Conservation (phyloP, 2,329 filamentous ascomycete species). For the Fusarium irregulare region DNA sequence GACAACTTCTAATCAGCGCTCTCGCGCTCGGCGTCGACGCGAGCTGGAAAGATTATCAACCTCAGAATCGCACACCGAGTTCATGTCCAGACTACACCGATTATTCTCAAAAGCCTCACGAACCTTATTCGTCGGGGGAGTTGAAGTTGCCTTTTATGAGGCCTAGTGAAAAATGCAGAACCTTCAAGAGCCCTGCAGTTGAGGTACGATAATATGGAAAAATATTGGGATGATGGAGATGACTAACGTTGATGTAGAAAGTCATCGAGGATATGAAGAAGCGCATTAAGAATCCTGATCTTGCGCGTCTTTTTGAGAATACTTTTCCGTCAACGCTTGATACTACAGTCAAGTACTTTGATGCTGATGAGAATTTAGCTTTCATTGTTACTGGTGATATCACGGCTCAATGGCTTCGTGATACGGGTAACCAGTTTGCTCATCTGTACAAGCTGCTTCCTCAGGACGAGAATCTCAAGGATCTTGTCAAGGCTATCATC, state of each 20-base stretch:
- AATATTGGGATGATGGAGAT: fast-evolving
- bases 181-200: constrained; percentile 21
- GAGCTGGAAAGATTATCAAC: constrained; percentile 15
- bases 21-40: background rate
- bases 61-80: constrained; percentile 8
- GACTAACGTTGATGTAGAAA: background rate
- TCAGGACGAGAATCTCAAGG: constrained; percentile 12
- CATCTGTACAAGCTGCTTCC: constrained; percentile 23
- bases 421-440: constrained; percentile 24
- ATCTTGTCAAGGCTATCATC: constrained; percentile 23
- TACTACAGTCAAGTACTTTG: constrained; percentile 30
- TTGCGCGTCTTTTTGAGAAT: constrained; percentile 29
- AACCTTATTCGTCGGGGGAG: constrained; percentile 8
- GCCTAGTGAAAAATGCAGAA: constrained; percentile 25
- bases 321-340: constrained; percentile 18
- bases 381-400: constrained; percentile 29
- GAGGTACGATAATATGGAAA: background rate
- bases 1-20: background rate
- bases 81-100: constrained; percentile 26
- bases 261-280: constrained; percentile 24
- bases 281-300: constrained; percentile 19
- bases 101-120: constrained; percentile 9
- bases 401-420: constrained; percentile 27
- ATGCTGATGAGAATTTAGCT: constrained; percentile 3
- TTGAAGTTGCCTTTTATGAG: constrained; percentile 22